Conservation (phyloP, 257 asterid species). For the Catharanthus roseus region DNA sequence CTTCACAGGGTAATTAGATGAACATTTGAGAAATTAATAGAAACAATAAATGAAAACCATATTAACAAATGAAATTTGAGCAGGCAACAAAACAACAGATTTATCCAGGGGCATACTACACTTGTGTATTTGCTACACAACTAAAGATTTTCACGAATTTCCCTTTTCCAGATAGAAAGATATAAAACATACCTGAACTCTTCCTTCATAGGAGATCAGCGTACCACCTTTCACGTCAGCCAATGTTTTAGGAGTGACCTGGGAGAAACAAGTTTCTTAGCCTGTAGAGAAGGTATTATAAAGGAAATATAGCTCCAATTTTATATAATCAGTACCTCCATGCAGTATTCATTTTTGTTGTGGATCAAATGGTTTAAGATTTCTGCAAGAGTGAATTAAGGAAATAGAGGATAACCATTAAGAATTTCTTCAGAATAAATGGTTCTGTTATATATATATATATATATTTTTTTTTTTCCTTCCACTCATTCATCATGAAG, state of each 20-base stretch:
- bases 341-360: constrained; percentile 92
- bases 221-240: constrained; percentile 99
- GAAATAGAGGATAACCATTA: constrained; percentile 16
- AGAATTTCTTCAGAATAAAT: background rate
- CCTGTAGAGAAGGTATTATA: background rate
- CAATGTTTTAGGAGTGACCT: constrained; percentile 98
- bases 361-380: constrained; percentile 78
- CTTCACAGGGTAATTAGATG: too few relatives aligned
- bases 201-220: constrained; percentile 84
- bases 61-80: too few relatives aligned
- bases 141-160: background rate
- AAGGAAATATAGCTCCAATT: constrained; percentile 5
- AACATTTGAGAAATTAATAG: too few relatives aligned
- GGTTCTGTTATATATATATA: too few relatives aligned
- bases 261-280: constrained; percentile 20
- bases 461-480: background rate
- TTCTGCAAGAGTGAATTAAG: constrained; percentile 61
- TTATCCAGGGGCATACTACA: background rate
- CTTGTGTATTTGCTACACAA: background rate
- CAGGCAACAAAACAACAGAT: background rate
- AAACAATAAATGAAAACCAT: too few relatives aligned
- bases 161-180: background rate
- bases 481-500: background rate
- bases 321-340: constrained; percentile 61
- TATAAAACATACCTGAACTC: constrained; percentile 67